A percentile compares a stretch with the other conserved stretches of the same genome.
These are phyloP conservation scores for Phytophthora ohioensis DNA, from an alignment of 352 stramenopile species.

Conservation along the genomic window DNA sequence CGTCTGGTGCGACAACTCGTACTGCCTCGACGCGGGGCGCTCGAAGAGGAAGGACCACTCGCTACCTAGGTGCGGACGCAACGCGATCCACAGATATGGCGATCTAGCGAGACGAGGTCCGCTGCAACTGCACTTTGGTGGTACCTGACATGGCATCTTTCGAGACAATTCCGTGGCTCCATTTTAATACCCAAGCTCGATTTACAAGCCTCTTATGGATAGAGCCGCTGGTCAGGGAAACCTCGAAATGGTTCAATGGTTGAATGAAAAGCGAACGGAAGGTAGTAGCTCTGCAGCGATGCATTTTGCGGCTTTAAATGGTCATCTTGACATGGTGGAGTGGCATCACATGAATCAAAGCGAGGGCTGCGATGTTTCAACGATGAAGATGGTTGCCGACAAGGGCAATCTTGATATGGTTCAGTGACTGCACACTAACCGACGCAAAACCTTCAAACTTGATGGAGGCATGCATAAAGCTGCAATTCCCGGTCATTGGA, in stretches of 20 bases:
- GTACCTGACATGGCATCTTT: not conserved
- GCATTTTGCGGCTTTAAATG: not conserved
- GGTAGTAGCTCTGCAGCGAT: not conserved
- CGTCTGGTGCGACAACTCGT: too few species aligned
- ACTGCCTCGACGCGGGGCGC: too few species aligned
- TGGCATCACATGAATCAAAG: not conserved
- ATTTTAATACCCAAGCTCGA: not conserved
- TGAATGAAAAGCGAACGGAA: not conserved
- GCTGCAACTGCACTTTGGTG: not conserved
- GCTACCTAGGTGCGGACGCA: too few species aligned
- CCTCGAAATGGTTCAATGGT: slow-evolving; percentile 3
- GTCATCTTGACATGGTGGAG: not conserved
- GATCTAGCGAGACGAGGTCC: too few species aligned
- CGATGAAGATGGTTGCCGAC: not conserved
- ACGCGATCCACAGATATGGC: too few species aligned
- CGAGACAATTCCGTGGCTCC: not conserved
- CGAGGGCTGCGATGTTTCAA: slow-evolving; percentile 6
- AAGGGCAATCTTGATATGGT: too few species aligned
- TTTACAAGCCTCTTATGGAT: slow-evolving; percentile 1
- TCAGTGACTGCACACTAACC: too few species aligned
- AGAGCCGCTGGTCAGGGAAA: not conserved
- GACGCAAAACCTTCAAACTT: not conserved
- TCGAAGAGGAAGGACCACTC: too few species aligned
- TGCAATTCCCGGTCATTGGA: not conserved
- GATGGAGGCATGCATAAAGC: not conserved